Percentiles rank a stretch among this genome's conserved stretches.
Conservation (phyloP, 345 rosid genomes). For the Stellera chamaejasme region DNA sequence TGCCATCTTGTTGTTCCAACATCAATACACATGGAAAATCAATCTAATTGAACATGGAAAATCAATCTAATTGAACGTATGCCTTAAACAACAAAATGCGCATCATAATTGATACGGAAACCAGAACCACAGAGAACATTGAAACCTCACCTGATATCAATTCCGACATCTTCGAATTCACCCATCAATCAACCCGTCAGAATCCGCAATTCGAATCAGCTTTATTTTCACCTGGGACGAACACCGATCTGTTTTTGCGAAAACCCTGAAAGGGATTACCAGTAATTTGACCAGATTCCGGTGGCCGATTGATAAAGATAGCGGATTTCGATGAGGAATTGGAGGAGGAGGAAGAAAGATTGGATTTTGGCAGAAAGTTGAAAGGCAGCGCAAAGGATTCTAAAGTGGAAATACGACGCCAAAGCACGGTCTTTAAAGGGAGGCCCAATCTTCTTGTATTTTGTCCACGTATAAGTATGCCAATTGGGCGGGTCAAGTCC, state of each 20-base stretch:
- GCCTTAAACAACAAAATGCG: too few species aligned
- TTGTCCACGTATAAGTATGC: slow-evolving; percentile 12
- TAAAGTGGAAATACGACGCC: neutral
- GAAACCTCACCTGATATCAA: slow-evolving; percentile 34
- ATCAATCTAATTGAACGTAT: too few species aligned
- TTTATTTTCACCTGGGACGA: neutral
- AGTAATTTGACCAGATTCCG: neutral
- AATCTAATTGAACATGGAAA: too few species aligned
- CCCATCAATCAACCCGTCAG: slow-evolving; percentile 20
- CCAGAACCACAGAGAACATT: neutral
- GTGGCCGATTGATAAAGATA: neutral
- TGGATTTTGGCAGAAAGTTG: neutral
- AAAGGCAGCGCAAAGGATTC: slow-evolving; percentile 5
- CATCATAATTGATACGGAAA: too few species aligned
- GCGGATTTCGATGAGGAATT: neutral
- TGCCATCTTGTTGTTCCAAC: too few species aligned
- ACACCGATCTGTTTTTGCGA: neutral
- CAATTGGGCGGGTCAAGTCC: too few species aligned
- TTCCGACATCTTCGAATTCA: slow-evolving; percentile 42
- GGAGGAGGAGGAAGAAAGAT: neutral
- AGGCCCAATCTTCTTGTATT: slow-evolving; percentile 7
- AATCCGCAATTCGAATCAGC: neutral
- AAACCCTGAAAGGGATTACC: neutral
- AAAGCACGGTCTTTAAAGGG: neutral
- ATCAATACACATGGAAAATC: too few species aligned